phyloP scores from a whole-genome alignment of 2,329 filamentous ascomycete genomes.

The Aspergillus hortae region DNA sequence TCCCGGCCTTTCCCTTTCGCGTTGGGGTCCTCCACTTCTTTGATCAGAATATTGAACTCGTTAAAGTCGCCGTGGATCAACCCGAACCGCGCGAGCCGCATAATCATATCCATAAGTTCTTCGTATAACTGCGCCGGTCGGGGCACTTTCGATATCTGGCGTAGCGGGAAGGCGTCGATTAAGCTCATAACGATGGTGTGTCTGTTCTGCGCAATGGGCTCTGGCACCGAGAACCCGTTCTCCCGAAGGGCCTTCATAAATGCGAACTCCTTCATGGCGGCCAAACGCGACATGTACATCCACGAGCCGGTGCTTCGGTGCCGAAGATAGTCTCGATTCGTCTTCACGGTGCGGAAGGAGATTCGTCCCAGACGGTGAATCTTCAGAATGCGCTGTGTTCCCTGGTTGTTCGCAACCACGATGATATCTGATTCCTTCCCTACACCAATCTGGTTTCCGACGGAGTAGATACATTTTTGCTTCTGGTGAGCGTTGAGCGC shows the following conservation, averaged over 20 bases:
- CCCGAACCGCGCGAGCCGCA: conserved; percentile 78
- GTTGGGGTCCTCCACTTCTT: conserved; percentile 57
- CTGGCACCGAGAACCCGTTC: conserved; percentile 85
- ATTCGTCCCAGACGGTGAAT: conserved; percentile 94
- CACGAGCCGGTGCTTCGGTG: conserved; percentile 78
- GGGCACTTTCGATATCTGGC: conserved; percentile 80
- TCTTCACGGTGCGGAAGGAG: conserved; percentile 93
- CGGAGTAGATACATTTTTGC: conserved; percentile 77
- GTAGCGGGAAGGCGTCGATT: conserved; percentile 85
- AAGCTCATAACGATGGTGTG: conserved; percentile 97
- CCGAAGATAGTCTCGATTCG: conserved; percentile 90
- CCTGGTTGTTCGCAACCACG: conserved; percentile 77
- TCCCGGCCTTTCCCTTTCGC: conserved; percentile 36
- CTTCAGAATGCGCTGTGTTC: conserved; percentile 80
- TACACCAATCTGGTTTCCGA: conserved; percentile 90
- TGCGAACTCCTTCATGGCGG: conserved; percentile 88
- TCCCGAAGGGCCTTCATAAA: conserved; percentile 86
- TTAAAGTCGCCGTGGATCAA: conserved; percentile 98
- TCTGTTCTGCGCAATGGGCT: conserved; percentile 81
- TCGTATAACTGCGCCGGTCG: conserved; percentile 82
- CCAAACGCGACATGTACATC: conserved; percentile 96
- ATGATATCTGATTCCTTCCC: conserved; percentile 98
- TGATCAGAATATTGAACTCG: conserved; percentile 96
- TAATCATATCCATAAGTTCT: conserved; percentile 83
- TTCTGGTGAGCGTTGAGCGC: conserved; percentile 86